phyloP scores from a whole-genome alignment of 2,329 filamentous ascomycete species.

The Graphium sp. region DNA sequence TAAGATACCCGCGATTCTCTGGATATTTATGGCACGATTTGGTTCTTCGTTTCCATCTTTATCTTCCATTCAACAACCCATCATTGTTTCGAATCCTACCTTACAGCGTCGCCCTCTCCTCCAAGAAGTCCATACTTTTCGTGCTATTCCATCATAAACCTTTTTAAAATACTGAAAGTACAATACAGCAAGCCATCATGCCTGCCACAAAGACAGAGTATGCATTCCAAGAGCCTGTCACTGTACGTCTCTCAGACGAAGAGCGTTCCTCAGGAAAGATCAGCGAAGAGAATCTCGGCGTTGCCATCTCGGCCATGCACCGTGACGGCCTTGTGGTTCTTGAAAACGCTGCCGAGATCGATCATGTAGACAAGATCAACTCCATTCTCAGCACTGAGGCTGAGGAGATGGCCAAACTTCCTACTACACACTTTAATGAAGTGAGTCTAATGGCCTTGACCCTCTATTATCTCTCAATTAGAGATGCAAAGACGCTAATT shows the following conservation, averaged over 20 bases:
- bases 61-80: too few relatives aligned
- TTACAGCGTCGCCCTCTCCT: too few relatives aligned
- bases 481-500: not conserved
- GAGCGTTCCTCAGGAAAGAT: constrained; percentile 10
- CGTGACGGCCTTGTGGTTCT: constrained; percentile 6
- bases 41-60: too few relatives aligned
- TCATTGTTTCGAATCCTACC: too few relatives aligned
- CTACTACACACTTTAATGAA: constrained; percentile 7
- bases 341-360: constrained; percentile 4
- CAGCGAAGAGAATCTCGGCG: constrained; percentile 5
- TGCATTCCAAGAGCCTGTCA: constrained; percentile 2
- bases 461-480: not conserved
- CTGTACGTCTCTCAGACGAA: constrained; percentile 8
- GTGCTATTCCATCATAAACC: too few relatives aligned
- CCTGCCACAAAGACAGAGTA: not conserved
- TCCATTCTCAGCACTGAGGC: constrained; percentile 4
- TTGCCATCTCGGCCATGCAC: constrained; percentile 4
- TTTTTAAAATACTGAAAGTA: too few relatives aligned
- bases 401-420: constrained; percentile 6
- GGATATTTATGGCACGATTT: too few relatives aligned
- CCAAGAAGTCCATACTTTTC: too few relatives aligned
- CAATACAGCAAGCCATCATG: too few relatives aligned
- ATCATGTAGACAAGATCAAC: constrained; percentile 5
- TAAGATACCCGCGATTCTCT: too few relatives aligned
- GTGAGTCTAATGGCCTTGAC: not conserved